phyloP scores from a whole-genome alignment of 257 asterid species.

The Capsicum chinense region DNA sequence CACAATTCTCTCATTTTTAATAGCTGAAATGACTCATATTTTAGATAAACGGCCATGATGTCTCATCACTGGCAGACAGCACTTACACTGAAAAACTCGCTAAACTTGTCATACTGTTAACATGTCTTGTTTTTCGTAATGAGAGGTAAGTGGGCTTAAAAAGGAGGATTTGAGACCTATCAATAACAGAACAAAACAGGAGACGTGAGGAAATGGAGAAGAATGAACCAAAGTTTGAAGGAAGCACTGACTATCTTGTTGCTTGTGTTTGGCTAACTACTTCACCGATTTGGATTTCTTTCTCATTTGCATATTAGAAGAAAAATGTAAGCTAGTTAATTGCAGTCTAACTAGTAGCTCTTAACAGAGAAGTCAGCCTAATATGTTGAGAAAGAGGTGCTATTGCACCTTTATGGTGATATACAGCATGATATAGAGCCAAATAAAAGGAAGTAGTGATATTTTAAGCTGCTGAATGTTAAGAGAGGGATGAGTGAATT shows the following conservation, averaged over 20 bases:
- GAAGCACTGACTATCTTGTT: neutral
- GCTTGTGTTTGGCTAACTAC: neutral
- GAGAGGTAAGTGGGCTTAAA: neutral
- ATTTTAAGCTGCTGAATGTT: slow-evolving; percentile 8
- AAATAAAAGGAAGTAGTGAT: neutral
- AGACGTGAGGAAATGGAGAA: neutral
- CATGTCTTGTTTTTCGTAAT: neutral
- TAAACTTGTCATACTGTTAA: neutral
- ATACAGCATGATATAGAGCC: neutral
- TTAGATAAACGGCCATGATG: neutral
- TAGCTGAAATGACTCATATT: neutral
- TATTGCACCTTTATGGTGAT: neutral
- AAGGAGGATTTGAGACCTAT: neutral
- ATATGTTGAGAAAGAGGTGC: neutral
- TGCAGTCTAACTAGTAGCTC: neutral
- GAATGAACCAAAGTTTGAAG: neutral
- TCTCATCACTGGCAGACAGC: neutral
- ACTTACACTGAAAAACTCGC: neutral
- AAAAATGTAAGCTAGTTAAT: neutral
- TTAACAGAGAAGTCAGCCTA: neutral
- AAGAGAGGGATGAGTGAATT: neutral
- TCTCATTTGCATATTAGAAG: neutral
- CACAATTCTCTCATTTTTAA: neutral
- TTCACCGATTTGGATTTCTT: neutral
- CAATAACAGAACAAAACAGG: neutral